A percentile compares a stretch with the other conserved stretches of the same genome.
Conservation (phyloP, 2,329 filamentous ascomycete genomes). For the Beauveria rudraprayagi region DNA sequence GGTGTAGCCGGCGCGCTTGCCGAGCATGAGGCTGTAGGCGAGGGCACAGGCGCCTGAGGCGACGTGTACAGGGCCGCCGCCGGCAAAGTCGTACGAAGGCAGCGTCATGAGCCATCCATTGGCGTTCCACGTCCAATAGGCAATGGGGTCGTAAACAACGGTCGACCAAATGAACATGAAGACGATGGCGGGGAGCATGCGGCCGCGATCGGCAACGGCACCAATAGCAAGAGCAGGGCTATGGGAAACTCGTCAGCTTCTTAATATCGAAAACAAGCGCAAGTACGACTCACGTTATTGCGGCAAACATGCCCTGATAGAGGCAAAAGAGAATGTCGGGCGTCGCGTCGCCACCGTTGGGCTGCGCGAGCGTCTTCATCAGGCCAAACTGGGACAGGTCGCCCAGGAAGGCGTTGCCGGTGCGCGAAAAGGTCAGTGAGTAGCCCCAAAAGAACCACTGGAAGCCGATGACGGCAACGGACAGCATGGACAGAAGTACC, state of each 20-base stretch:
- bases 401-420: slow-evolving; percentile 69
- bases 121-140: slow-evolving; percentile 71
- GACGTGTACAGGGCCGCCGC: slow-evolving; percentile 68
- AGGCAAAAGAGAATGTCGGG: slow-evolving; percentile 80
- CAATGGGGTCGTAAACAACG: slow-evolving; percentile 64
- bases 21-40: slow-evolving; percentile 66
- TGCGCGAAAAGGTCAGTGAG: slow-evolving; percentile 75
- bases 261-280: neutral
- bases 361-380: slow-evolving; percentile 65
- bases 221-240: slow-evolving; percentile 52
- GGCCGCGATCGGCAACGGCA: slow-evolving; percentile 52
- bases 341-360: slow-evolving; percentile 62
- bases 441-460: slow-evolving; percentile 98
- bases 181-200: slow-evolving; percentile 51
- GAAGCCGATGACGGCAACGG: slow-evolving; percentile 70
- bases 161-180: slow-evolving; percentile 67
- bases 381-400: slow-evolving; percentile 76
- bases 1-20: slow-evolving; percentile 56
- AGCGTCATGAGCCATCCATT: slow-evolving; percentile 64
- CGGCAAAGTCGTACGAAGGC: slow-evolving; percentile 65
- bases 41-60: slow-evolving; percentile 63
- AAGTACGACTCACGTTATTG: slow-evolving; percentile 64
- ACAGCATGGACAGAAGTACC: slow-evolving; percentile 78
- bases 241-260: slow-evolving; percentile 7
- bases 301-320: slow-evolving; percentile 84